These are phyloP conservation scores for Rostrohypoxylon terebratum DNA, from an alignment of 495 filamentous ascomycete genomes.

Conservation along the genomic window DNA sequence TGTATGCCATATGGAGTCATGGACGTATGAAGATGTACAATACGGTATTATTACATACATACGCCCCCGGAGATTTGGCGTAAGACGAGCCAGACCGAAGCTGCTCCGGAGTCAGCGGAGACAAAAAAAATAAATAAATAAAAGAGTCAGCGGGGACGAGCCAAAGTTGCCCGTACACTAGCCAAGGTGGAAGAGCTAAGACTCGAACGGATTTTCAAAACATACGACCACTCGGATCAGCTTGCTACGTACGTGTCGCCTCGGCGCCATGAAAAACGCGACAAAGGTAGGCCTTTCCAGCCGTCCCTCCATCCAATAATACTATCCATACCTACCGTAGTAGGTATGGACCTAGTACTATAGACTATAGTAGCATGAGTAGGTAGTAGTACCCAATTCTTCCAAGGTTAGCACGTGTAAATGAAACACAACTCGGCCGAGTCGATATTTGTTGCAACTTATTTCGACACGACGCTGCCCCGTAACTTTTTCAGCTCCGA, in stretches of 20 bases:
- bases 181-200: not conserved
- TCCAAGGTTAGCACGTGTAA: conserved; percentile 11
- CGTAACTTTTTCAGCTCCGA: conserved; percentile 41
- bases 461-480: conserved; percentile 22
- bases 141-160: conserved; percentile 12
- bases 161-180: conserved; percentile 2
- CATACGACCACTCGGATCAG: conserved; percentile 15
- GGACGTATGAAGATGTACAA: not conserved
- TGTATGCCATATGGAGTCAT: not conserved
- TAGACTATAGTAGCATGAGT: too few species aligned
- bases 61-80: conserved; percentile 5
- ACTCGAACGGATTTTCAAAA: not conserved
- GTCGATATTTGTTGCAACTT: conserved; percentile 25
- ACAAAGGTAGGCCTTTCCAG: conserved; percentile 3
- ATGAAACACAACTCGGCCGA: conserved; percentile 34
- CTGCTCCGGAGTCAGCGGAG: conserved; percentile 15
- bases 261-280: conserved; percentile 9
- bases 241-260: conserved; percentile 16
- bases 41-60: too few species aligned
- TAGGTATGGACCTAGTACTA: too few species aligned
- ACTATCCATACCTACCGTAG: too few species aligned
- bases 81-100: conserved; percentile 13
- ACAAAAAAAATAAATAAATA: not conserved
- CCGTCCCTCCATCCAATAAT: not conserved
- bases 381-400: not conserved